These are phyloP conservation scores for Phytophthora cactorum DNA, from an alignment of 352 stramenopile species.

Conservation along the genomic window DNA sequence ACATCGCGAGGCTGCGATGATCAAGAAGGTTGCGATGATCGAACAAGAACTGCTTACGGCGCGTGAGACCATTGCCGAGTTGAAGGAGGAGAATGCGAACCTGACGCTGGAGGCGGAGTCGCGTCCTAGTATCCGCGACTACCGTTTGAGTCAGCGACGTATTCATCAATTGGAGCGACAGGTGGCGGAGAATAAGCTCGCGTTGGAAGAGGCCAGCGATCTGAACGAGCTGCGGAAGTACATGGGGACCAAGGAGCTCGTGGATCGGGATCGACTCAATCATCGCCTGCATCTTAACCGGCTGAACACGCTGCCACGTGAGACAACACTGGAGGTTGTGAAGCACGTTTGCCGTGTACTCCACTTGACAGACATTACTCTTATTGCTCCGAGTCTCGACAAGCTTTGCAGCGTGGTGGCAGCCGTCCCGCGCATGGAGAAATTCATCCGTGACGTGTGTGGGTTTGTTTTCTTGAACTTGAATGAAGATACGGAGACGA, in stretches of 20 bases:
- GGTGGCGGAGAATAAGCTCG: conserved; percentile 73
- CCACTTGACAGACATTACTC: conserved; percentile 82
- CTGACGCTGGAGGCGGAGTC: conserved; percentile 78
- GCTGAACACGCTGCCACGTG: conserved; percentile 73
- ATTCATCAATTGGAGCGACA: conserved; percentile 83
- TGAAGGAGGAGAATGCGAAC: conserved; percentile 87
- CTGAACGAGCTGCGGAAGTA: conserved; percentile 81
- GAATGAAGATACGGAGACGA: conserved; percentile 31
- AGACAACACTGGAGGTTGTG: conserved; percentile 81
- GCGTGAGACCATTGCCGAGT: conserved; percentile 64
- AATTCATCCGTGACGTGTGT: conserved; percentile 88
- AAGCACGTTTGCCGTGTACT: conserved; percentile 87
- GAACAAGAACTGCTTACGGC: conserved; percentile 72
- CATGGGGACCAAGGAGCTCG: conserved; percentile 83
- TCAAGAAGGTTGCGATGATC: conserved; percentile 81
- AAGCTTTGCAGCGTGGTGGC: conserved; percentile 85
- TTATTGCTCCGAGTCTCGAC: conserved; percentile 78
- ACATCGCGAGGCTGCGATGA: conserved; percentile 71
- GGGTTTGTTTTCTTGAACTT: conserved; percentile 70
- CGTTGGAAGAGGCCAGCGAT: conserved; percentile 77
- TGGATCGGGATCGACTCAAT: conserved; percentile 81
- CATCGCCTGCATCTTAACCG: conserved; percentile 81
- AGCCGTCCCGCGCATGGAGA: conserved; percentile 84
- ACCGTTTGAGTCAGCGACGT: conserved; percentile 70
- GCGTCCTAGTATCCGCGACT: conserved; percentile 84